phyloP scores from a whole-genome alignment of 139 green algal species.

The Choricystis sp. region DNA sequence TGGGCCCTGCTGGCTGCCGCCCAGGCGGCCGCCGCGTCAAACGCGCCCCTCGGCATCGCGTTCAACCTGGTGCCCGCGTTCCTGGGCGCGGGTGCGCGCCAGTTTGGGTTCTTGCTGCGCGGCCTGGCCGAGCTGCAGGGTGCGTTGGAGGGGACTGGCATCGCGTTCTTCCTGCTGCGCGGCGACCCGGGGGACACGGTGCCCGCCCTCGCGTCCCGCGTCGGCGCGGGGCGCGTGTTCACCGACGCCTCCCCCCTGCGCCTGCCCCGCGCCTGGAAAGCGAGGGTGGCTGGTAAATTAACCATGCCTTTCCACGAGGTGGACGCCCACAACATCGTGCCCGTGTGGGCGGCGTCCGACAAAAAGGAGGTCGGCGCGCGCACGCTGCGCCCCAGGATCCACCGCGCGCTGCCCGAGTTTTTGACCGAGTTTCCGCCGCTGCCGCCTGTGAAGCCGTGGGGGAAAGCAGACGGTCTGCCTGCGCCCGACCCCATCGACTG shows the following conservation, averaged over 20 bases:
- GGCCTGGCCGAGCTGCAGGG: constrained; percentile 51
- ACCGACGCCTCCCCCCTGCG: constrained; percentile 75
- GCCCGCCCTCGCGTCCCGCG: constrained; percentile 39
- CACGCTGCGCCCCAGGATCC: constrained; percentile 86
- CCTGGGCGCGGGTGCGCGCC: constrained; percentile 52
- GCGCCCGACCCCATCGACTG: constrained; percentile 38
- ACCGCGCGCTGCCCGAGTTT: constrained; percentile 67
- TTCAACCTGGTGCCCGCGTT: constrained; percentile 76
- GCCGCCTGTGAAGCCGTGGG: background rate
- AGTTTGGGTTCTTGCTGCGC: constrained; percentile 81
- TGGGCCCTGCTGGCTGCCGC: constrained; percentile 82
- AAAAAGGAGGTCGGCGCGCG: constrained; percentile 78
- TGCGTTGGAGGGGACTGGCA: constrained; percentile 34
- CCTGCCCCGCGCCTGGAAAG: constrained; percentile 52
- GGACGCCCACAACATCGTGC: constrained; percentile 94
- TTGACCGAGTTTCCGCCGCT: constrained; percentile 38
- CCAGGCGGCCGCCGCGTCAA: constrained; percentile 30
- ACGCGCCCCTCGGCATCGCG: constrained; percentile 38
- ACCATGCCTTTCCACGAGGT: constrained; percentile 63
- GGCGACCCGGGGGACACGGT: constrained; percentile 56
- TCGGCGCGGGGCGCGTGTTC: constrained; percentile 56
- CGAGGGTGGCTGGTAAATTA: constrained; percentile 27
- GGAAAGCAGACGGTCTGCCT: background rate
- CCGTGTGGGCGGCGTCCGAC: constrained; percentile 67
- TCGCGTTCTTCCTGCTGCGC: constrained; percentile 61